Evolutionary conservation across 495 filamentous ascomycete species (phyloP), one percentile per base, ranked within the genome.

Genomic region (Aspergillus wentii): DNA sequence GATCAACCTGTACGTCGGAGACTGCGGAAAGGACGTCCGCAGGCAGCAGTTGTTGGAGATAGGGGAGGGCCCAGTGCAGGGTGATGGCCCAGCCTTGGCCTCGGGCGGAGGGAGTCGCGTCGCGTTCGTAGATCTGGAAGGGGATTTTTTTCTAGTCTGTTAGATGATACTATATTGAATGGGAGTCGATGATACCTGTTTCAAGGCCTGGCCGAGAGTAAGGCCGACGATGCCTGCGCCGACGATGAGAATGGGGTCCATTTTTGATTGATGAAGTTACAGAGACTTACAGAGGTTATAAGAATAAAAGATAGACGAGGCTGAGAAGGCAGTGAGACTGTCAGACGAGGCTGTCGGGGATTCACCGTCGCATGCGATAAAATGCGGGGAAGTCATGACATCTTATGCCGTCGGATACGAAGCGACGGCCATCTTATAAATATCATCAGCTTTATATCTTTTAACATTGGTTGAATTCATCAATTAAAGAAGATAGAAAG

Each of bases 31-130:
- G 40, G 10, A 74, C 54, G 6, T 70, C 50, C 8, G 65, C 49
- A 0, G 74, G 74, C 13, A 80, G 57, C 29, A 79, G 54, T 15
- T 63, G 40, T 2, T 60, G 53, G 41, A 81, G 56, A n/a, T 64
- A 66, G 4, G 68, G 51, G 6, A 78, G 55, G 6, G 69, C 69
- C 72, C 74, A 79, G 51, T 80, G 75, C 16, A 81, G 59, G 1
- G 78, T 79, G 21, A 82, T 66, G 13, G 71, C 76, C 76, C 75
- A 82, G 11, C 77, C 77, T 34, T 67, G 65, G 4, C 53, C 57
- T 8, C 77, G 66, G 14, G 60, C 50, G 11, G 50, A 39, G 21
- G 62, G 54, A 17, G 43, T 44, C 3, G 51, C 40, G 52, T 81
- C 77, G 11, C 74, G 65, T 40, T 82, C 78, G 49, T 67, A 80